Percentiles rank a stretch among this genome's conserved stretches.
Evolutionary conservation across 2,329 filamentous ascomycete species (phyloP).

Genomic region (Helminthosporium solani): DNA sequence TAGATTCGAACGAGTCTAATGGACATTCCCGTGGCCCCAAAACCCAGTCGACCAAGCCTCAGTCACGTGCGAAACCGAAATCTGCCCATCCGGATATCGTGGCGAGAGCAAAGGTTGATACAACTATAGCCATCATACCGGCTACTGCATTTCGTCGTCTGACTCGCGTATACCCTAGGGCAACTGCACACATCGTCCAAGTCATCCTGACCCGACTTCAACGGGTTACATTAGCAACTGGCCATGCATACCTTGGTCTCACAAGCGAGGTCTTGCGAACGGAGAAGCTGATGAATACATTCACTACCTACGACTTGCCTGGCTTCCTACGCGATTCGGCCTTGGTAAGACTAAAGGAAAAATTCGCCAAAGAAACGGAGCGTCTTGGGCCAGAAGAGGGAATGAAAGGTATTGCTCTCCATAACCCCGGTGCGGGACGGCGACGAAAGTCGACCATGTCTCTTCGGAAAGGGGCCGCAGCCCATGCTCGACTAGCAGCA

Average conservation of each 20-base stretch:
- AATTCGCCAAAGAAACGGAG: conserved; percentile 83
- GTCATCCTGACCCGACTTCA: conserved; percentile 94
- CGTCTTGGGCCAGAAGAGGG: conserved; percentile 77
- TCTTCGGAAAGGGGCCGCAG: conserved; percentile 74
- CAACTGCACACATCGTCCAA: conserved; percentile 95
- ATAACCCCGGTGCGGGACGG: conserved; percentile 70
- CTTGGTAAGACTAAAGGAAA: conserved; percentile 82
- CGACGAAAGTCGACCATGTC: conserved; percentile 68
- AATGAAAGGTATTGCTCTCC: conserved; percentile 89
- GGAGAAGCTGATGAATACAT: conserved; percentile 90
- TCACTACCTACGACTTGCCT: conserved; percentile 86
- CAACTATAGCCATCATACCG: conserved; percentile 96
- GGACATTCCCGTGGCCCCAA: conserved; percentile 24
- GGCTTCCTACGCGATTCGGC: conserved; percentile 85
- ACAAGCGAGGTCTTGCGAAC: conserved; percentile 90
- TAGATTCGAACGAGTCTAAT: conserved; percentile 53
- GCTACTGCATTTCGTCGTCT: conserved; percentile 91
- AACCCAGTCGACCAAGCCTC: conserved; percentile 15
- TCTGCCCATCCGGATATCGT: conserved; percentile 97
- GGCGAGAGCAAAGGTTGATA: conserved; percentile 92
- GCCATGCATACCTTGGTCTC: conserved; percentile 89
- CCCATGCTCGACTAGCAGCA: conserved; percentile 63
- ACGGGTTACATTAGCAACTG: conserved; percentile 89
- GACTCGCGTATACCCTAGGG: conserved; percentile 92
- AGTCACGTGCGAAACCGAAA: conserved; percentile 51